Conservation (phyloP, 345 rosid species). For the Dipteronia dyeriana region DNA sequence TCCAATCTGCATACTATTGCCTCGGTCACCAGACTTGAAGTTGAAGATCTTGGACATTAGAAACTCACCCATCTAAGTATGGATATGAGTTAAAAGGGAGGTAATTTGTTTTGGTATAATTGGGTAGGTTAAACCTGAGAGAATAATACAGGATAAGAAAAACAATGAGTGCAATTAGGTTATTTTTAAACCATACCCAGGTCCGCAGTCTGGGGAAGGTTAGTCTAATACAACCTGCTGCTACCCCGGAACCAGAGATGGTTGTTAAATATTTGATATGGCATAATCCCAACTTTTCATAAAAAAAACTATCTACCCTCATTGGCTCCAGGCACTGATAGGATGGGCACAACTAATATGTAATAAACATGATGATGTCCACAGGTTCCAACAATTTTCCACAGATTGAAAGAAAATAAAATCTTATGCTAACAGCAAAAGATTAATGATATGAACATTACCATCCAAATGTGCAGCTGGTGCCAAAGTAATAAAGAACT, state of each 20-base stretch:
- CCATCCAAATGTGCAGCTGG: constrained; percentile 88
- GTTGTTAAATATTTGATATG: not conserved
- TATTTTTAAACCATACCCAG: not conserved
- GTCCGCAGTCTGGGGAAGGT: not conserved
- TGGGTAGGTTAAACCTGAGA: not conserved
- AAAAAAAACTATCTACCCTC: not conserved
- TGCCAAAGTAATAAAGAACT: constrained; percentile 88
- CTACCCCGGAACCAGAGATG: not conserved
- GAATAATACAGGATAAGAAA: not conserved
- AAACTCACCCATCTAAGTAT: constrained; percentile 1
- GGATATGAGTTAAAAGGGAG: not conserved
- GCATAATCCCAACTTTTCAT: not conserved
- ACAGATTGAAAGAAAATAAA: constrained; percentile 2
- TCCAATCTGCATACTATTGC: too few relatives aligned
- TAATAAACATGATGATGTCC: not conserved
- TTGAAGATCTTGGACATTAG: not conserved
- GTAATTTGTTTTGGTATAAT: not conserved
- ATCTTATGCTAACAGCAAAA: not conserved
- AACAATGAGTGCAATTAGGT: not conserved
- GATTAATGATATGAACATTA: constrained; percentile 29
- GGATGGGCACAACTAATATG: not conserved
- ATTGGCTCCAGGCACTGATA: not conserved
- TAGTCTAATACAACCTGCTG: not conserved
- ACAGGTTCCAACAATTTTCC: not conserved
- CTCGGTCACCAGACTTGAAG: not conserved